Evolutionary conservation across 1,284 basidiomycete genomes (phyloP).

Genomic region (Ceratobasidium theobromae): DNA sequence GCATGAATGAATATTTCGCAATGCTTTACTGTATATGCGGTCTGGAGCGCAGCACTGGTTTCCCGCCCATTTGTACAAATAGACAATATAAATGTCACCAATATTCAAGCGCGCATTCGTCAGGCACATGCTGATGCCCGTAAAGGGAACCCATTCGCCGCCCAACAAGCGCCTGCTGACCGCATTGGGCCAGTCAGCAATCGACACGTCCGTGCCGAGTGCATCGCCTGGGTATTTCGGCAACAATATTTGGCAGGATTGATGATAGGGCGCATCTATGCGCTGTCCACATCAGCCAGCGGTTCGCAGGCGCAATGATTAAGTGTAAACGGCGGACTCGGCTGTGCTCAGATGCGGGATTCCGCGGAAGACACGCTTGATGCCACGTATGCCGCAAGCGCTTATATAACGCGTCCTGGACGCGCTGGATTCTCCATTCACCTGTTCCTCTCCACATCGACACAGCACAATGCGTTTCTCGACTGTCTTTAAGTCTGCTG

Average conservation of each 20-base stretch:
- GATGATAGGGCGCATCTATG: slow-evolving; percentile 14
- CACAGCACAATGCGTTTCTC: slow-evolving; percentile 61
- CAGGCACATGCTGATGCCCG: neutral
- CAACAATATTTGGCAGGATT: neutral
- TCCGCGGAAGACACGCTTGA: slow-evolving; percentile 3
- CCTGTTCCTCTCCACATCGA: slow-evolving; percentile 9
- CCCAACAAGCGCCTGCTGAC: neutral
- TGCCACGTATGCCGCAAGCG: slow-evolving; percentile 30
- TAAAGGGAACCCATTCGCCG: neutral
- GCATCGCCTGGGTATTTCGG: slow-evolving; percentile 10
- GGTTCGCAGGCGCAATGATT: neutral
- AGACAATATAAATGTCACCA: too few relatives aligned
- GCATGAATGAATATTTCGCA: neutral
- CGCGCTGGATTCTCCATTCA: neutral
- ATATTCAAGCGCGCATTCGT: neutral
- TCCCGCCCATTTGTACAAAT: slow-evolving; percentile 11
- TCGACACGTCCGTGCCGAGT: slow-evolving; percentile 28
- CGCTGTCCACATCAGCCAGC: slow-evolving; percentile 4
- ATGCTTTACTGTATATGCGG: neutral
- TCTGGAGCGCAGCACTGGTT: neutral
- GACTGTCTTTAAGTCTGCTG: slow-evolving; percentile 52
- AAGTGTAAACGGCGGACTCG: slow-evolving; percentile 15
- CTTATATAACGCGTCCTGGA: slow-evolving; percentile 26
- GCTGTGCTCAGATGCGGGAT: neutral
- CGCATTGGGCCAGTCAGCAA: slow-evolving; percentile 15